Conservation (phyloP, 352 stramenopile species). For the Thalassiosira allenii region DNA sequence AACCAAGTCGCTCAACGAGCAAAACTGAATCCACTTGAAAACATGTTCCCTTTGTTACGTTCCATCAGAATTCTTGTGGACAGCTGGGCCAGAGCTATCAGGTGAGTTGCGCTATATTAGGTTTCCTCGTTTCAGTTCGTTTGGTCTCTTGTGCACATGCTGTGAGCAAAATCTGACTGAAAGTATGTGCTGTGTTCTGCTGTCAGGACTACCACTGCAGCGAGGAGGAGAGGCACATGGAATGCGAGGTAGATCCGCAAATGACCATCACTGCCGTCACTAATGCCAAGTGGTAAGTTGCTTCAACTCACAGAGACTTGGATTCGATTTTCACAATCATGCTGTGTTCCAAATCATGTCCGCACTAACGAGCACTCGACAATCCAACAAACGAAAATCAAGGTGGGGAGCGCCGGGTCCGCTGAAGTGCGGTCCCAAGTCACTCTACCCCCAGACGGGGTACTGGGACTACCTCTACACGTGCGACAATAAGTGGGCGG, state of each 20-base stretch:
- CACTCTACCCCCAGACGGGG: slow-evolving; percentile 40
- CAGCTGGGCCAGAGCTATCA: slow-evolving; percentile 62
- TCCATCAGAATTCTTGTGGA: slow-evolving; percentile 63
- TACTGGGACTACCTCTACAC: slow-evolving; percentile 54
- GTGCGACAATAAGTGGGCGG: slow-evolving; percentile 59
- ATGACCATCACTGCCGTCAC: slow-evolving; percentile 64
- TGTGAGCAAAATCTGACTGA: no score
- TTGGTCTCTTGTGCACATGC: not conserved
- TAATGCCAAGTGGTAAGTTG: slow-evolving; percentile 65
- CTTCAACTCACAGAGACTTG: no score
- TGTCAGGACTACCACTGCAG: slow-evolving; percentile 60
- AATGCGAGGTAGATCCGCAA: slow-evolving; percentile 49
- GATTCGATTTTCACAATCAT: no score
- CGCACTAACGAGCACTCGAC: not conserved
- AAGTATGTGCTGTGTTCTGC: not conserved
- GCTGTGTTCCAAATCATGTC: not conserved
- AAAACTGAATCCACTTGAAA: no score
- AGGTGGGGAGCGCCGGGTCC: slow-evolving; percentile 58
- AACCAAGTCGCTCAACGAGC: no score
- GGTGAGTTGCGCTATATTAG: not conserved
- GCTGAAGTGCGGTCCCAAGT: slow-evolving; percentile 40
- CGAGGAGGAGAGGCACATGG: slow-evolving; percentile 53
- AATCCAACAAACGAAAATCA: not conserved
- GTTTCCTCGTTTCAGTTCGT: not conserved
- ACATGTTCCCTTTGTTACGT: no score